Base-by-base conservation (phyloP, 2,329 filamentous ascomycete genomes). In the Cladosporium sp. region DNA sequence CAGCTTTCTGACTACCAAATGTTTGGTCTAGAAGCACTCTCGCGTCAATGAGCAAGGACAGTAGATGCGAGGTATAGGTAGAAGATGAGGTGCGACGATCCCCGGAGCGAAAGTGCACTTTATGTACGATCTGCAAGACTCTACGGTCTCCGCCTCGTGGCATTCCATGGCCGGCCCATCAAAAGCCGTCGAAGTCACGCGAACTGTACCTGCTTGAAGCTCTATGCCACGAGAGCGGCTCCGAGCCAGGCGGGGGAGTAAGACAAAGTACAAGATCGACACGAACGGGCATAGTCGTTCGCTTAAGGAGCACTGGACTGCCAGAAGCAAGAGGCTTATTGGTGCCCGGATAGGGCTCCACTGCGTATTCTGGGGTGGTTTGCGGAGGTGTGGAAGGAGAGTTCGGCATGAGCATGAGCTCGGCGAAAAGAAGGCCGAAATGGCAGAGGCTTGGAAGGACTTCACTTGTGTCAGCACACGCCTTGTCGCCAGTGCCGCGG, bases 361-460 rank as follows among this genome's bases (percentile, higher is more conserved):
- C 54, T 30, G 15, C 22, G 20, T 37, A 15, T 25, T 34, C 40
- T 38, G 42, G 54, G 54, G 42, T 25, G 25, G 19, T 9, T 38
- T 56, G 54, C 54, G 54, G 54, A 56, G 42, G 42, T 20, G 38
- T 15, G 19, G 15, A 30, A 49, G 30, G 54, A 47, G 40, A 47
- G 52, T 47, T 47, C 28, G 30, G 34, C 47, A 34, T 55, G 54
- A 28, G 36, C 25, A 47, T 56, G 54, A 34, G 30, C 54, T 56
- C 54, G 54, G 54, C 54, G 34, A 49, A 56, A 56, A 56, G 54
- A 56, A 56, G 54, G 20, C 54, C 54, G 54, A 56, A 56, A 42
- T 38, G 25, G 42, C 28, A 28, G 54, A 49, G 30, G 54, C 54
- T 56, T 56, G 42, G 42, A 17, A 49, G 19, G 54, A 56, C 43